These are phyloP conservation scores for Iberis pinnata DNA, from an alignment of 345 rosid genomes.

Conservation along the genomic window DNA sequence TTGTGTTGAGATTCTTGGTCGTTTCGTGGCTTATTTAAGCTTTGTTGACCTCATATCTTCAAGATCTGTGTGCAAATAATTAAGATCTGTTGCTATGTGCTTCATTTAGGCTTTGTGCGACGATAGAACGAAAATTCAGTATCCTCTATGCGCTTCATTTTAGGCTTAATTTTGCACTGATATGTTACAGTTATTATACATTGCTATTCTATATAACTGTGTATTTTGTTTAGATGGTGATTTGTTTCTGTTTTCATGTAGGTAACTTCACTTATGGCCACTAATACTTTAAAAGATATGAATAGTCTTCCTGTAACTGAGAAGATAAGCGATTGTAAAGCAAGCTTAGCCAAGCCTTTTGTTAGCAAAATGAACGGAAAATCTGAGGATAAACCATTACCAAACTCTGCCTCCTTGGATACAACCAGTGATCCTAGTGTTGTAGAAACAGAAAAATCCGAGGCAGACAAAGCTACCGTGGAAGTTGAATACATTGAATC, in stretches of 20 bases:
- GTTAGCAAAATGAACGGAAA: constrained; percentile 45
- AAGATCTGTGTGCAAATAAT: constrained; percentile 5
- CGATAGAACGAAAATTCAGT: background rate
- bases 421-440: constrained; percentile 39
- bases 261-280: constrained; percentile 49
- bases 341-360: constrained; percentile 44
- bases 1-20: background rate
- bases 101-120: background rate
- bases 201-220: background rate
- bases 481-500: constrained; percentile 87
- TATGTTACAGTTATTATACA: background rate
- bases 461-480: constrained; percentile 35
- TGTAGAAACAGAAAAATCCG: constrained; percentile 38
- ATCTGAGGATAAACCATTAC: constrained; percentile 41
- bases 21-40: constrained; percentile 10
- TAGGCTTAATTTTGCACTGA: background rate
- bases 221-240: constrained; percentile 1
- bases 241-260: constrained; percentile 1
- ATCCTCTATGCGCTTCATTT: background rate
- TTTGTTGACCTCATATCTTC: background rate
- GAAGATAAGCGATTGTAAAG: constrained; percentile 49
- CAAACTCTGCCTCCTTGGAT: constrained; percentile 30
- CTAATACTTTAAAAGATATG: constrained; percentile 57
- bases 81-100: background rate
- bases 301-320: constrained; percentile 52